Conservation (phyloP, 1,284 basidiomycete species). For the Malassezia dermatis region DNA sequence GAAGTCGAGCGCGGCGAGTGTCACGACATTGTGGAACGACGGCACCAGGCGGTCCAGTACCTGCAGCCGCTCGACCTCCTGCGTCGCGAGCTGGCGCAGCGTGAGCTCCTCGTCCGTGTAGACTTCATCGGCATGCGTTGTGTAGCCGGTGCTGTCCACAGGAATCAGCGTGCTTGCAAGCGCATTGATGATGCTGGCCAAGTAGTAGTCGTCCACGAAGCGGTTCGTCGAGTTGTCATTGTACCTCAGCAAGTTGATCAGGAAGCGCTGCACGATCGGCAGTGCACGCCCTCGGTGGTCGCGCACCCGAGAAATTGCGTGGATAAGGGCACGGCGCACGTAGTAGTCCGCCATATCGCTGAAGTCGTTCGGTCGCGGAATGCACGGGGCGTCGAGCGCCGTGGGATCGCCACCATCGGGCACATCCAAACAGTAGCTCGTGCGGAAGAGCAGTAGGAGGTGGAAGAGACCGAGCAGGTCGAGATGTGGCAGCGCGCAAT, state of each 20-base stretch:
- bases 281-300: slow-evolving; percentile 72
- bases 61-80: slow-evolving; percentile 69
- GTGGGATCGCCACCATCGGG: slow-evolving; percentile 22
- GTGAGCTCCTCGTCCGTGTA: slow-evolving; percentile 29
- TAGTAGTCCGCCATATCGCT: slow-evolving; percentile 85
- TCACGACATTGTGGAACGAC: slow-evolving; percentile 85
- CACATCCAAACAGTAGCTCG: slow-evolving; percentile 70
- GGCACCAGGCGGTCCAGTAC: slow-evolving; percentile 91
- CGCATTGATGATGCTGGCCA: slow-evolving; percentile 74
- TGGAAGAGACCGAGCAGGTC: slow-evolving; percentile 88
- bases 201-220: slow-evolving; percentile 84
- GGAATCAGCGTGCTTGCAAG: slow-evolving; percentile 64
- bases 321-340: slow-evolving; percentile 73
- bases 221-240: slow-evolving; percentile 91
- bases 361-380: slow-evolving; percentile 88
- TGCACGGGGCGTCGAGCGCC: slow-evolving; percentile 56
- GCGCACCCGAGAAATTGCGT: slow-evolving; percentile 70
- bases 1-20: slow-evolving; percentile 56
- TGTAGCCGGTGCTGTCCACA: slow-evolving; percentile 24
- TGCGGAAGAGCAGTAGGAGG: slow-evolving; percentile 79
- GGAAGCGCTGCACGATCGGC: slow-evolving; percentile 73
- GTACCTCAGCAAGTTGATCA: slow-evolving; percentile 78
- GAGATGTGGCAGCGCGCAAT: slow-evolving; percentile 70
- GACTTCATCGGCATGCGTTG: slow-evolving; percentile 24
- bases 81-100: slow-evolving; percentile 26